Evolutionary conservation across 73 alveolate genomes (phyloP).

Genomic region (Stentor coeruleus): DNA sequence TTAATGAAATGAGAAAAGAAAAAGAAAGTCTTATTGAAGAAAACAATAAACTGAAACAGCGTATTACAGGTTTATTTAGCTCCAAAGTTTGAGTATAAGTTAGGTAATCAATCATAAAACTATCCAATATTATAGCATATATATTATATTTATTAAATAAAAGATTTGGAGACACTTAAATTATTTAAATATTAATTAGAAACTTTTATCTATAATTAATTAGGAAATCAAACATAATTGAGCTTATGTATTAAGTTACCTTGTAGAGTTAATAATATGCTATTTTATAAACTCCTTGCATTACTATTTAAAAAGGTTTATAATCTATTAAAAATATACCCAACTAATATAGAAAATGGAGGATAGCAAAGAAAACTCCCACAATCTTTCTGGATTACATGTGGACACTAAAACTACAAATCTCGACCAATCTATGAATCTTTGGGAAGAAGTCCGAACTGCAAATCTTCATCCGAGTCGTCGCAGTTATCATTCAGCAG

Average conservation of each 20-base stretch:
- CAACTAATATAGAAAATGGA: not conserved
- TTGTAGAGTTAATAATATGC: too few species aligned
- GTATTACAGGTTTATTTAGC: not conserved
- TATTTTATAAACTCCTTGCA: too few species aligned
- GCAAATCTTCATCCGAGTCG: not conserved
- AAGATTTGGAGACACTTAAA: too few species aligned
- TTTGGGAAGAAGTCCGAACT: conserved; percentile 16
- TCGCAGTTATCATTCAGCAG: conserved; percentile 22
- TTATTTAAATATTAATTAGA: too few species aligned
- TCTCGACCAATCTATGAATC: not conserved
- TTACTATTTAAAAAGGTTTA: too few species aligned
- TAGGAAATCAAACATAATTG: too few species aligned
- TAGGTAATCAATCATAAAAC: too few species aligned
- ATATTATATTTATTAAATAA: too few species aligned
- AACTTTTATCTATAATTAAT: too few species aligned
- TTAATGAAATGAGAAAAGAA: not conserved
- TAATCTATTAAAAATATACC: too few species aligned
- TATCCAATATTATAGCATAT: too few species aligned
- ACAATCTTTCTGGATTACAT: not conserved
- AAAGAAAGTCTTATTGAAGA: not conserved
- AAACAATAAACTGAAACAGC: not conserved
- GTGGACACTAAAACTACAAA: not conserved
- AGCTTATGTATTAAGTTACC: too few species aligned
- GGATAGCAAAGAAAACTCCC: not conserved
- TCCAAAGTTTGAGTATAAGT: not conserved